A percentile compares a stretch with the other conserved stretches of the same genome.
phyloP scores from a whole-genome alignment of 352 stramenopile genomes.

The Globisporangium cylindrosporum region DNA sequence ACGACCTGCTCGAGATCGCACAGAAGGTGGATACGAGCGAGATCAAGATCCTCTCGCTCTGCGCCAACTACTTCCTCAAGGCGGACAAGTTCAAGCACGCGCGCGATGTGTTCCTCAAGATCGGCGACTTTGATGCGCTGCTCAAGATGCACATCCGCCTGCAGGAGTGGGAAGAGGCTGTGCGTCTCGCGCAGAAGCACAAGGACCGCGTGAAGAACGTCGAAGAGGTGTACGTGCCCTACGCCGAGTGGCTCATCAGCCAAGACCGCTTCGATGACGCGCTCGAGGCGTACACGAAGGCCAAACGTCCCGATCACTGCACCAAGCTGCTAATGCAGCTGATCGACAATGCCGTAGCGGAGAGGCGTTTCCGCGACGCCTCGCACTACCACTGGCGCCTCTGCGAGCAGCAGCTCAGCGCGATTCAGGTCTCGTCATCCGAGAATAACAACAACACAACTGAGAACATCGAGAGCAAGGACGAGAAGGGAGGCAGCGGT shows the following conservation, averaged over 20 bases:
- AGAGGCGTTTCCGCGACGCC: conserved; percentile 88
- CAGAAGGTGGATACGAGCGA: conserved; percentile 51
- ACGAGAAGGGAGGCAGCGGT: background rate
- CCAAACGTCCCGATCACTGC: conserved; percentile 81
- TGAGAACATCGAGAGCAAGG: conserved; percentile 18
- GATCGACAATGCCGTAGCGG: conserved; percentile 85
- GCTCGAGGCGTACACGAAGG: conserved; percentile 87
- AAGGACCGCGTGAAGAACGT: conserved; percentile 74
- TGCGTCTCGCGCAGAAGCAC: conserved; percentile 85
- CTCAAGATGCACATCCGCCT: conserved; percentile 89
- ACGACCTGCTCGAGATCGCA: conserved; percentile 82
- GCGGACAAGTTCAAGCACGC: conserved; percentile 75
- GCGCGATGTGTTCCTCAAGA: conserved; percentile 78
- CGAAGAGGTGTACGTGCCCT: conserved; percentile 90
- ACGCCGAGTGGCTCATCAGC: conserved; percentile 90
- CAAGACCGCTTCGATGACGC: conserved; percentile 93
- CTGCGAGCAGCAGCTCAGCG: conserved; percentile 73
- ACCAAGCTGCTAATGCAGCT: conserved; percentile 83
- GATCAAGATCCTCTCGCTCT: conserved; percentile 46
- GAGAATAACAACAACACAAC: conserved; percentile 11
- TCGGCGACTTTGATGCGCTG: conserved; percentile 80
- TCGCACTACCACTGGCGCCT: conserved; percentile 94
- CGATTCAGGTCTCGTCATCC: conserved; percentile 18
- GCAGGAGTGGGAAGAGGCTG: conserved; percentile 91
- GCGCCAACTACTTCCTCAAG: conserved; percentile 65